A percentile compares a stretch with the other conserved stretches of the same genome.
phyloP scores from a whole-genome alignment of 768 basidiomycete genomes.

The Filobasidium floriforme region DNA sequence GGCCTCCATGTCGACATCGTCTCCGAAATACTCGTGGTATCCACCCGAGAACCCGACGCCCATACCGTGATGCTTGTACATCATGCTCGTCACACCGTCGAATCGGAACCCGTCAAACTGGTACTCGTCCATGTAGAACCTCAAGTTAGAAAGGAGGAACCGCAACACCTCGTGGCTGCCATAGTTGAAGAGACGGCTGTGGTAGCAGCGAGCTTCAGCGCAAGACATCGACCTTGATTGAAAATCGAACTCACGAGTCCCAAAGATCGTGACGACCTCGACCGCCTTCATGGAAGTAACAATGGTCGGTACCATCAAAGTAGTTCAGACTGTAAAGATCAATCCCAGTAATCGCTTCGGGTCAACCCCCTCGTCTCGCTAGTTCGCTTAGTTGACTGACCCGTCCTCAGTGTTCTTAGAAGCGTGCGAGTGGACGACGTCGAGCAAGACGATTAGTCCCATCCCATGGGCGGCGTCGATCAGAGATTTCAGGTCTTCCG shows the following conservation, averaged over 20 bases:
- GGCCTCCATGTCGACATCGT: slow-evolving; percentile 72
- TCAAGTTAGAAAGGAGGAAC: slow-evolving; percentile 88
- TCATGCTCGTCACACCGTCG: slow-evolving; percentile 98
- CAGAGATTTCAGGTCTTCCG: slow-evolving; percentile 90
- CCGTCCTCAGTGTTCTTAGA: slow-evolving; percentile 97
- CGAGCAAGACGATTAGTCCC: slow-evolving; percentile 86
- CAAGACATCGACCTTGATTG: too few species aligned
- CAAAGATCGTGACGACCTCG: slow-evolving; percentile 91
- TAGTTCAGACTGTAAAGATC: slow-evolving; percentile 55
- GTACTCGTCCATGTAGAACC: slow-evolving; percentile 93
- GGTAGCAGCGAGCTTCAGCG: neutral
- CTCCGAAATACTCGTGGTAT: slow-evolving; percentile 96
- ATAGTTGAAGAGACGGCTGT: slow-evolving; percentile 86
- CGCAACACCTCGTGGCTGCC: slow-evolving; percentile 86
- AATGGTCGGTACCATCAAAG: slow-evolving; percentile 95
- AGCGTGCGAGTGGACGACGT: slow-evolving; percentile 96
- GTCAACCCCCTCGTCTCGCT: neutral
- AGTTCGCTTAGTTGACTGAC: too few species aligned
- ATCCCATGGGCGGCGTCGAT: slow-evolving; percentile 90
- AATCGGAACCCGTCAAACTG: slow-evolving; percentile 96
- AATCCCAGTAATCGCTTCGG: neutral
- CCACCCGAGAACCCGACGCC: slow-evolving; percentile 95
- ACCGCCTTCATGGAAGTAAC: slow-evolving; percentile 89
- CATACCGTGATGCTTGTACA: slow-evolving; percentile 97
- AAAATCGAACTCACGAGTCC: slow-evolving; percentile 69